phyloP scores from a whole-genome alignment of 768 basidiomycete genomes.

The Tubosaeta sp. region DNA sequence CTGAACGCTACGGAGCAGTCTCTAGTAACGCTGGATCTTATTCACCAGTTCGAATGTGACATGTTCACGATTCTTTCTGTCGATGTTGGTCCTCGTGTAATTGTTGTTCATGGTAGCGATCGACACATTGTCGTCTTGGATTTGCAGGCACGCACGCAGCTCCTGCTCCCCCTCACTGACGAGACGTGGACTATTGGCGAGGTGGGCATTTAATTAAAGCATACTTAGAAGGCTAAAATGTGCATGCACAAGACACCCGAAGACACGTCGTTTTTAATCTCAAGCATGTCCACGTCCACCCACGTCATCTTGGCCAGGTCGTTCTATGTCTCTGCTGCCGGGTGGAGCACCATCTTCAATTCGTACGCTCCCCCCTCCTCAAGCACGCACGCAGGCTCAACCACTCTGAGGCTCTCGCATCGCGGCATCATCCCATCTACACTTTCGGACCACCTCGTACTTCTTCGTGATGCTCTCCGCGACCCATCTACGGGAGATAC shows the following conservation, averaged over 20 bases:
- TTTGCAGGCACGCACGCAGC: slow-evolving; percentile 6
- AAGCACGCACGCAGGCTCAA: neutral
- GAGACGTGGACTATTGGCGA: neutral
- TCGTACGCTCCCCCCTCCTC: slow-evolving; percentile 11
- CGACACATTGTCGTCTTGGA: slow-evolving; percentile 9
- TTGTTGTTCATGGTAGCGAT: neutral
- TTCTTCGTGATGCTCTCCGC: slow-evolving; percentile 11
- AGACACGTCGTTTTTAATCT: neutral
- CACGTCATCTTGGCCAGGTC: slow-evolving; percentile 16
- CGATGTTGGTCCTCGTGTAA: slow-evolving; percentile 12
- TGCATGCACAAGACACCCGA: neutral
- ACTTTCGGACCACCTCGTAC: neutral
- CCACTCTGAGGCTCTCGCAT: slow-evolving; percentile 9
- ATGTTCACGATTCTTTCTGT: neutral
- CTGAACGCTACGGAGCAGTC: slow-evolving; percentile 1
- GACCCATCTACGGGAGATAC: slow-evolving; percentile 9
- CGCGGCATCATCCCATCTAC: slow-evolving; percentile 5
- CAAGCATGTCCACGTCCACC: slow-evolving; percentile 19
- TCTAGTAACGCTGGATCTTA: slow-evolving; percentile 10
- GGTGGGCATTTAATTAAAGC: neutral
- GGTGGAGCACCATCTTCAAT: slow-evolving; percentile 10
- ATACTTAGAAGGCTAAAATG: neutral
- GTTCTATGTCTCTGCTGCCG: neutral
- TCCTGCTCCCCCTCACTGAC: neutral
- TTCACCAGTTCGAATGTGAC: slow-evolving; percentile 7